Evolutionary conservation across 768 basidiomycete genomes (phyloP).

Genomic region (Boletus vermiculosoides): DNA sequence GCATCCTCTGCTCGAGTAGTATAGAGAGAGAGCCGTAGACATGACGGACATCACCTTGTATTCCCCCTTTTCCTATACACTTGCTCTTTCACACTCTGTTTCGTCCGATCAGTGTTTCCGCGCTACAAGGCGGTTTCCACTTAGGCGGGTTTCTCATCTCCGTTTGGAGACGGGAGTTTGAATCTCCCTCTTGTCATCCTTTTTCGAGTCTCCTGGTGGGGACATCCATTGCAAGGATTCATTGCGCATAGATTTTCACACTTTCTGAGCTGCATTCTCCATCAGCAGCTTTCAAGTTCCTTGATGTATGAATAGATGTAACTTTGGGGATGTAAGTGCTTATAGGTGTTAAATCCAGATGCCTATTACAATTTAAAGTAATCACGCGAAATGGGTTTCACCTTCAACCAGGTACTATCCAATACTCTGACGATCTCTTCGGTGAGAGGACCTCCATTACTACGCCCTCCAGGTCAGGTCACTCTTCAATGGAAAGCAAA

Average conservation of each 20-base stretch:
- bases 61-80: too few species aligned
- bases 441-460: conserved; percentile 1
- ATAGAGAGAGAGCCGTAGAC: too few species aligned
- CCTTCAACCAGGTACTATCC: conserved; percentile 6
- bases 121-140: too few species aligned
- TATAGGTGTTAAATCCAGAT: background rate
- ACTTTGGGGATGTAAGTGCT: background rate
- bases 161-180: conserved; percentile 35
- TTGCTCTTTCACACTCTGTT: too few species aligned
- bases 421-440: conserved; percentile 1
- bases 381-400: conserved; percentile 1
- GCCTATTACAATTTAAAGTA: background rate
- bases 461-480: background rate
- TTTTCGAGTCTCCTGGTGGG: background rate
- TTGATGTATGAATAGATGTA: background rate
- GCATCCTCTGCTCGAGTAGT: too few species aligned
- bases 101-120: too few species aligned
- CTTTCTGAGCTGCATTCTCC: background rate
- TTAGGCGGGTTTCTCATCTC: conserved; percentile 31
- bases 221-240: too few species aligned
- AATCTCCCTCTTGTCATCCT: conserved; percentile 35
- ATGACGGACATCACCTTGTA: too few species aligned
- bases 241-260: background rate
- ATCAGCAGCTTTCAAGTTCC: background rate
- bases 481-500: background rate